Evolutionary conservation across 208 protist genomes (phyloP), one percentile per base, ranked within the genome.

Genomic region (Trypanosoma grayi): DNA sequence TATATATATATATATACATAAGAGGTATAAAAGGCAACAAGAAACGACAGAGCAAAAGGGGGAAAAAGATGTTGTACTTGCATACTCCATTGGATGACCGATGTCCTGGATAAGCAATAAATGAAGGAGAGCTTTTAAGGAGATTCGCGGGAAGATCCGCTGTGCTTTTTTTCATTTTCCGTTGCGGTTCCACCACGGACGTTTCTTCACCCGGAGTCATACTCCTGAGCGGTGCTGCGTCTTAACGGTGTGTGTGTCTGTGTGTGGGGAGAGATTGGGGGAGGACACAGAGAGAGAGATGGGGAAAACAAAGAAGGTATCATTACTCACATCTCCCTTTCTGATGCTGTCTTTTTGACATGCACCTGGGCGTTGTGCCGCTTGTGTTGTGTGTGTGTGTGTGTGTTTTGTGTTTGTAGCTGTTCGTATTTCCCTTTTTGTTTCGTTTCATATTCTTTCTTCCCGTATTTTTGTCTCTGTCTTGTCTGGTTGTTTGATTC

Each of bases 381-480:
- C 13, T 39, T 43, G 6, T 43, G 14, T 43, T 43, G 43, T 63
- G 6, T 70, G 18, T 16, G 7, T 34, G 31, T 55, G 11, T 43
- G 11, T 43, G 5, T 43, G 11, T 14, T n/a, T 55, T 61, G 14
- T 68, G 27, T 11, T 5, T 34, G 31, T 55, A 10, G 63, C 30
- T 44, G 8, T 56, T 27, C 65, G 37, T 63, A 28, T 48, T 36
- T 43, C 9, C 4, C 27, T 36, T 54, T 34, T 8, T 39, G 36
- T 36, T 56, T 33, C 43, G 24, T 47, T 61, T 46, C 60, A 36
- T 69, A 39, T 73, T 30, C 55, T 59, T 57, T 37, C 44, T 59
- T 27, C 25, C 22, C 54, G 57, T 48, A 66, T 73, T 36, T 18
- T 20, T 64, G 5, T 43, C 20, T 25, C 9, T 43, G 31, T 33